phyloP scores from a whole-genome alignment of 2,329 filamentous ascomycete genomes.

The Ascochyta koolunga region DNA sequence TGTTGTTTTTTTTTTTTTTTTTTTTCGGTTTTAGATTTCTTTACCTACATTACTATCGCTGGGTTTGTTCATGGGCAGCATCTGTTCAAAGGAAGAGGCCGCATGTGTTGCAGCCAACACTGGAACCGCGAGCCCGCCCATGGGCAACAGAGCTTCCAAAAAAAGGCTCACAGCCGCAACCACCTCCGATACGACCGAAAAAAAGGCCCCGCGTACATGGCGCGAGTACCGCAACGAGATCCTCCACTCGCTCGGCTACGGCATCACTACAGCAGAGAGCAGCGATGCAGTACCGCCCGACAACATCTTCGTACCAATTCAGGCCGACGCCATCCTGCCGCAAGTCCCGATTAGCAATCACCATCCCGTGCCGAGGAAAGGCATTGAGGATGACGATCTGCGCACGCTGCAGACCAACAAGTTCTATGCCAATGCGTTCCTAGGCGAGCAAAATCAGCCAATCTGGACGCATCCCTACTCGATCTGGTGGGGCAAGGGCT shows the following conservation, averaged over 20 bases:
- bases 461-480: conserved; percentile 72
- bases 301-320: conserved; percentile 52
- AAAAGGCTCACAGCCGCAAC: background rate
- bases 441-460: conserved; percentile 72
- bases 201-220: background rate
- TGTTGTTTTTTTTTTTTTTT: too few species aligned
- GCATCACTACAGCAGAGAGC: background rate
- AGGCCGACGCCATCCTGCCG: conserved; percentile 47
- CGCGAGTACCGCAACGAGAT: conserved; percentile 19
- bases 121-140: background rate
- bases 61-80: too few species aligned
- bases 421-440: conserved; percentile 73
- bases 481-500: conserved; percentile 51
- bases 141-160: background rate
- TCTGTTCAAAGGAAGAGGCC: too few species aligned
- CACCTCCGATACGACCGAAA: background rate
- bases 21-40: too few species aligned
- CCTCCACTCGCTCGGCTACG: conserved; percentile 18
- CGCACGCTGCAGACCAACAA: conserved; percentile 74
- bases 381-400: conserved; percentile 47
- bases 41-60: too few species aligned
- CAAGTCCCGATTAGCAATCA: conserved; percentile 48
- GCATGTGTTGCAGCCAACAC: background rate
- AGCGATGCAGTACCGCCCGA: conserved; percentile 24
- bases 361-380: conserved; percentile 50